Evolutionary conservation across 192 early-diverging fungal species (phyloP), one percentile per base, ranked within the genome.

Genomic region (Backusella mclennaniae): DNA sequence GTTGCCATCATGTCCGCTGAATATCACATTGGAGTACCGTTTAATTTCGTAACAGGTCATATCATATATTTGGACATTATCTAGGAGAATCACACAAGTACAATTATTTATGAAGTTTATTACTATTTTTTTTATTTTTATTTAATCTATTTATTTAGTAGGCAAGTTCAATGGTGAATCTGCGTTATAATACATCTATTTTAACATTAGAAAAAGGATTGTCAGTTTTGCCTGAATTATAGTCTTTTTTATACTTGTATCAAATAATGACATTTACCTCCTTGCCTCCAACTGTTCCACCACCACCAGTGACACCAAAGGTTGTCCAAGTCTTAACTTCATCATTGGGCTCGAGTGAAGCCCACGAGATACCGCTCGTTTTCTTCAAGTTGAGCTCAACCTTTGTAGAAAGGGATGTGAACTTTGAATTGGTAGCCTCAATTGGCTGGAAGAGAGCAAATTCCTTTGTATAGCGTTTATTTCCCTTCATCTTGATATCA

Each of bases 281-380:
- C 82, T 93, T 92, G 52, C 85, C 86, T 31, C 93, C 93, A 26
- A 95, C 86, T 21, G 91, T 92, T 31, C 88, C 90, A 36, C 79
- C 83, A n/a, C 86, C 86, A 26, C 93, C 92, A 38, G 83, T 86
- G 3, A 91, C 89, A 67, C 95, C 94, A 86, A 97, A 97, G 1
- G 96, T 96, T 6, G 96, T 97, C 91, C 93, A 93, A 71, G 82
- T 85, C 63, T 81, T 88, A 38, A 93, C 80, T 33, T 90, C 84
- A 21, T 81, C 82, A 33, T 82, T 90, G 35, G 92, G 91, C 76
- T 91, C 94, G 35, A 97, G 81, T 21, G 91, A 83, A 35, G 93
- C 88, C 96, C 96, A 97, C 36, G 89, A 92, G 39, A 96, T 87
- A 33, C 94, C 95, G 77, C 93, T 94, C 2, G 85, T 88, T 84